Base-by-base conservation (phyloP, 1,139 yeast genomes). In the Nakaseomyces nivariensis region DNA sequence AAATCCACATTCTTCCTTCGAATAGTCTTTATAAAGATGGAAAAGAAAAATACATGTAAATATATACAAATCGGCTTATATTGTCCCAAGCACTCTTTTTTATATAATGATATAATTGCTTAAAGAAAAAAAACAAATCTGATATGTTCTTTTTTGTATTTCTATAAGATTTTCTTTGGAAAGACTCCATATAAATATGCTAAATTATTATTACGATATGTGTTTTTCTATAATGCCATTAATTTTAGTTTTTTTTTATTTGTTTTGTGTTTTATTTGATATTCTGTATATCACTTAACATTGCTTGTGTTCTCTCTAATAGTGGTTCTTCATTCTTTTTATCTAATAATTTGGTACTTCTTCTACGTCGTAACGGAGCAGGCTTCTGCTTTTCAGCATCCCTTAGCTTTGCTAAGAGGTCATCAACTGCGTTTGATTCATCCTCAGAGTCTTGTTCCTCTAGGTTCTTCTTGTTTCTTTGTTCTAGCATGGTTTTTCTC, bases 401-500 rank as follows among this genome's bases (percentile, higher is more conserved):
- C 22, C 61, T 63, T 49, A 56, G 60, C 53, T 53, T 64, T 49
- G 51, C 53, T 47, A 58, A 54, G 36, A 60, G 58, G 50, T 44
- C 47, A 47, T 62, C 66, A 10, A 64, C 64, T 1, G 60, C 56
- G 42, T 56, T 59, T 34, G 49, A 50, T 37, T 57, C 54, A 8
- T 51, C 52, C 55, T 57, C 34, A 60, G 42, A 45, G 33, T 50
- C 47, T 61, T 63, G 45, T 51, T 49, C 50, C 37, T 46, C 52
- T 4, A 49, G 44, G 22, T 50, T 37, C 34, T 29, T 42, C 59
- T 62, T 65, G 46, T 67, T 62, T 33, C 53, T 47, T 75, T 37
- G 68, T 57, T 82, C 86, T 45, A 82, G 70, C 59, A 82, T 67
- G 56, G 74, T 77, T 70, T 83, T 84, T 50, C 96, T 69, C 51